Evolutionary conservation across 2,329 filamentous ascomycete species (phyloP), one percentile per base, ranked within the genome.

Genomic region (Ophiostoma australiae): DNA sequence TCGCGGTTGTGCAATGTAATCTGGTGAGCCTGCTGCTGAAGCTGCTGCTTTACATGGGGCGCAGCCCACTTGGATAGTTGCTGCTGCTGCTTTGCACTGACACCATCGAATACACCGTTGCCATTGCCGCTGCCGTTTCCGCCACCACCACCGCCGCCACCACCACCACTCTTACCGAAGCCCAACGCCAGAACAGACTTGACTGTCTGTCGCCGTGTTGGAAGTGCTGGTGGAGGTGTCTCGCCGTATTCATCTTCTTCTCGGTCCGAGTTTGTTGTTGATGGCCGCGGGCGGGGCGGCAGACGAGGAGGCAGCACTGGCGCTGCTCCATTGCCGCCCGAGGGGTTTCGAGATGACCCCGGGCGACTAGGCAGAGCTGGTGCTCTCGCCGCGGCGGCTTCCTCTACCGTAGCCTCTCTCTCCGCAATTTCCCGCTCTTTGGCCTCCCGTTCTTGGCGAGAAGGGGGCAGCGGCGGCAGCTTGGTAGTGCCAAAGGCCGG

Each of bases 381-480:
- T 0, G 68, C 52, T 6, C 63, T 65, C 3, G 67, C 69, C 1
- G 55, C 33, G 23, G 69, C 48, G 2, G 67, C n/a, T 17, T 67
- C 58, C 33, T 67, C 23, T 15, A 20, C 20, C n/a, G 41, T 31
- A 35, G 35, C 31, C 23, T 71, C 67, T 48, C 33, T 35, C 7
- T 70, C 69, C 1, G 27, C 52, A 11, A 44, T 55, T 23, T 58
- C 44, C 6, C 4, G 31, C 48, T 67, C 70, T 55, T 17, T 69
- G 2, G 83, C 82, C 72, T 89, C 87, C 1, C 81, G 78, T 71
- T 89, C 87, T 61, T 84, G 81, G 73, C 81, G 82, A 1, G 84
- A 82, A 0, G 86, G 87, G 0, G 87, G 87, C 48, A 90, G 77
- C 13, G 84, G 82, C 0, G 87, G 87, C 13, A 90, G 80, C 68